These are phyloP conservation scores for Osmanthus fragrans DNA, from an alignment of 257 asterid genomes.

Conservation along the genomic window DNA sequence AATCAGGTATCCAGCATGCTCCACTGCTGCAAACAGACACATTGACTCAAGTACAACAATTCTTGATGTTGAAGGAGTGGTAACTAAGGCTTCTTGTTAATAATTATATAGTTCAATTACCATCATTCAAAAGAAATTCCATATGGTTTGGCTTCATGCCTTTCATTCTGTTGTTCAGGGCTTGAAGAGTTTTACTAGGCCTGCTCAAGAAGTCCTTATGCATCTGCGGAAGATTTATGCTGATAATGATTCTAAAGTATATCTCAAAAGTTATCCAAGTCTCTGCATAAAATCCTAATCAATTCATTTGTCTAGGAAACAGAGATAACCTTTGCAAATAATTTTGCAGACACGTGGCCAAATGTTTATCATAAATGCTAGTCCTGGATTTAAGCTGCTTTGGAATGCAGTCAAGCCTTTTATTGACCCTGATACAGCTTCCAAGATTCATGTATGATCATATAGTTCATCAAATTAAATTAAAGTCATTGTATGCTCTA, in stretches of 20 bases:
- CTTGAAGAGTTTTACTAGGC: slow-evolving; percentile 45
- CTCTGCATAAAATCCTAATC: background rate
- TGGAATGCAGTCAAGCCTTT: slow-evolving; percentile 63
- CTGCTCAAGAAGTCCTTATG: slow-evolving; percentile 51
- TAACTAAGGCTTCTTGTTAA: slow-evolving; percentile 24
- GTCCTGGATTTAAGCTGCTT: slow-evolving; percentile 54
- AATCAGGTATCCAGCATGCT: slow-evolving; percentile 58
- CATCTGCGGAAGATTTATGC: slow-evolving; percentile 52
- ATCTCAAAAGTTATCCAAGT: background rate
- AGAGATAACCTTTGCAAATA: background rate
- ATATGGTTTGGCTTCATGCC: background rate
- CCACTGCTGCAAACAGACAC: slow-evolving; percentile 46
- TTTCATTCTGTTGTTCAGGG: slow-evolving; percentile 30
- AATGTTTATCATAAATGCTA: slow-evolving; percentile 60
- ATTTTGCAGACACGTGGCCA: slow-evolving; percentile 47
- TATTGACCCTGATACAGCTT: slow-evolving; percentile 49
- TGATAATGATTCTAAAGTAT: slow-evolving; percentile 54
- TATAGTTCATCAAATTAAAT: background rate
- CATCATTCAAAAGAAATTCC: slow-evolving; percentile 4
- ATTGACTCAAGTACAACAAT: slow-evolving; percentile 43
- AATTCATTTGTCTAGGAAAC: background rate
- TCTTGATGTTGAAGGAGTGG: slow-evolving; percentile 72
- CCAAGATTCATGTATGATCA: slow-evolving; percentile 53
- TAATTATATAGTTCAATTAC: background rate
- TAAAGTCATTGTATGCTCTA: background rate